Evolutionary conservation across 164 flowering plant species (phyloP), one percentile per base, ranked within the genome.

Genomic region (Vitis riparia): DNA sequence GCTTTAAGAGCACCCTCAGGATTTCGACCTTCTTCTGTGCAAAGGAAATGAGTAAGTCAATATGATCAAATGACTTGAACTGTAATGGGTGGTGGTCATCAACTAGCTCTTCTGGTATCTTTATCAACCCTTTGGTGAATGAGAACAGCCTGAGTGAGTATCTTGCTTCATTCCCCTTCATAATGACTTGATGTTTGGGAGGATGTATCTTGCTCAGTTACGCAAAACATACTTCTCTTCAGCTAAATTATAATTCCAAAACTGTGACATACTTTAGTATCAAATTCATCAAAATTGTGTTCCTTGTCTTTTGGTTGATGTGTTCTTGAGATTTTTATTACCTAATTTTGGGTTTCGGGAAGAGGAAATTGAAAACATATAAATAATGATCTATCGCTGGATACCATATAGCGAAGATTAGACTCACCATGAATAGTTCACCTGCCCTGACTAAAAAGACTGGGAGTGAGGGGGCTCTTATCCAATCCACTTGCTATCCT

Each of bases 121-220:
- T 19, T 14, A 81, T 62, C 5, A 8, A 55, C 12, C 76, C 82
- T 11, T 51, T 73, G 17, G 63, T 67, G 59, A 70, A 79, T 9
- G 82, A 37, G 57, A 83, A 79, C 6, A 78, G 12, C 11, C 86
- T 82, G 4, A 75, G 23, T 5, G 86, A 80, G 58, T 76, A 80
- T 59, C 84, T 74, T 5, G 71, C 65, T 37, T 69, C 49, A 13
- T 51, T 63, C 59, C 56, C 83, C 13, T 23, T 60, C 73, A 83
- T 71, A 7, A 73, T 76, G 9, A 83, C 86, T 30, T 74, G 59
- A 55, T 83, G 87, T 8, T 59, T 27, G 1, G 83, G 71, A 27
- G 84, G 49, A 11, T 67, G 77, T 51, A 84, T 76, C 51, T 83
- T 77, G 19, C 73, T 80, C 66, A 6, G 12, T 3, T 2, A 44